Evolutionary conservation across 441 rosid genomes (phyloP).

Genomic region (Adansonia rubrostipa): DNA sequence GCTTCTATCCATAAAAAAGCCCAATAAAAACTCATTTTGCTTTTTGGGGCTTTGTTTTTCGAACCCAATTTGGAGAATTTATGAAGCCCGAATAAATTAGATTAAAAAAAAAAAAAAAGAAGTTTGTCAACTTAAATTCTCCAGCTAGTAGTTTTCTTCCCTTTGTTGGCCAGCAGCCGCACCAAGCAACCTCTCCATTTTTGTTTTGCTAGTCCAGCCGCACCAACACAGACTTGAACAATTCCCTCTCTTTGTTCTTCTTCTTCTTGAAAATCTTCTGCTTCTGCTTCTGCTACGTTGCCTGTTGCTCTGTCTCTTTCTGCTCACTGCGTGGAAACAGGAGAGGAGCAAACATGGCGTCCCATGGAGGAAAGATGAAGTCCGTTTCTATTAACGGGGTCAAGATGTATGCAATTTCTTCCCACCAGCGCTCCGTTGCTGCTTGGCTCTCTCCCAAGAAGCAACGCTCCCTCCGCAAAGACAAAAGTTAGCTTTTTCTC

Average conservation of each 20-base stretch:
- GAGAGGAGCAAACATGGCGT: constrained; percentile 47
- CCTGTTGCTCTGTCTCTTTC: not conserved
- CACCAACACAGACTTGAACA: not conserved
- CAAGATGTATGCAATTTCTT: constrained; percentile 68
- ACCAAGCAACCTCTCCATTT: too few species aligned
- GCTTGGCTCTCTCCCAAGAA: constrained; percentile 78
- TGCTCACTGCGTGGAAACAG: not conserved
- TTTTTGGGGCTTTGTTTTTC: not conserved
- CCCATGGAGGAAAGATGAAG: constrained; percentile 67
- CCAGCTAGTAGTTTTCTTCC: not conserved
- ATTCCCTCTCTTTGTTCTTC: not conserved
- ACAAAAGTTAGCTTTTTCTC: constrained; percentile 41
- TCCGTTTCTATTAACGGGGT: constrained; percentile 80
- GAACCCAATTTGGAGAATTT: not conserved
- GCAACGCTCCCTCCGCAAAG: constrained; percentile 76
- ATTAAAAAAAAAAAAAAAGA: too few species aligned
- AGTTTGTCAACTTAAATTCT: not conserved
- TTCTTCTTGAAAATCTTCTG: not conserved
- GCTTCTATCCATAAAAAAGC: not conserved
- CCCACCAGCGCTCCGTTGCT: constrained; percentile 64
- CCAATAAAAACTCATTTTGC: not conserved
- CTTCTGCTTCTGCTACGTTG: not conserved
- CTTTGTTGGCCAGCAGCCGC: not conserved
- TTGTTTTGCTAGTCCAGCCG: too few species aligned
- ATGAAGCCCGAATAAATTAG: not conserved